Conservation (phyloP, 2,329 filamentous ascomycete species). For the Hymenoscyphus occultus region DNA sequence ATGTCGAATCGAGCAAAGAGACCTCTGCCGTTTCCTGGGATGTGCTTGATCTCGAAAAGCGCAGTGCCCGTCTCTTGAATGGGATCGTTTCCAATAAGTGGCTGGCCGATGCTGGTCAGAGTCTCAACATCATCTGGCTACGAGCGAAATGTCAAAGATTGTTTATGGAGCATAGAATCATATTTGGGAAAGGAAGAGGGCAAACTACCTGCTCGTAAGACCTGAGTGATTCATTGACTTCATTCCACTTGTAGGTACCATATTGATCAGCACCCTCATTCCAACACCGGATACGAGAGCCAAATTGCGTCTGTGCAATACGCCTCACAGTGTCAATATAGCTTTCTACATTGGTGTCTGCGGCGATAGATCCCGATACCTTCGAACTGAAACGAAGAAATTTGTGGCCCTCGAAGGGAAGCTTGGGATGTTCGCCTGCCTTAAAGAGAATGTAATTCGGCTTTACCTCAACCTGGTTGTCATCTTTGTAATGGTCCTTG, state of each 20-base stretch:
- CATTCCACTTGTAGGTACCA: too few species aligned
- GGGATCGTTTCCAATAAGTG: neutral
- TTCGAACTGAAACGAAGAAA: neutral
- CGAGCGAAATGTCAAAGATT: too few species aligned
- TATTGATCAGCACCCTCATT: too few species aligned
- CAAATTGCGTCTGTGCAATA: neutral
- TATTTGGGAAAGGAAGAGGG: too few species aligned
- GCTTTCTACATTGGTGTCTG: neutral
- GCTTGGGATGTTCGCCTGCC: neutral
- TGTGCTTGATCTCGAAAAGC: conserved; percentile 8
- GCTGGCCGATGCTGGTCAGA: neutral
- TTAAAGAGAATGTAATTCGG: neutral
- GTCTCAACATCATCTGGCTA: neutral
- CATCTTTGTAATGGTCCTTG: neutral
- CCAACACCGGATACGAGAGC: neutral
- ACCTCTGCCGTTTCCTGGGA: conserved; percentile 40
- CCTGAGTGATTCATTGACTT: too few species aligned
- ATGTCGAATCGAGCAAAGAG: conserved; percentile 40
- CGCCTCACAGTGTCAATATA: neutral
- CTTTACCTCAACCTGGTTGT: neutral
- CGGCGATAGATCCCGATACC: neutral
- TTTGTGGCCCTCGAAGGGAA: neutral
- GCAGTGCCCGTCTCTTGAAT: too few species aligned
- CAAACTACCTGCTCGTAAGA: too few species aligned
- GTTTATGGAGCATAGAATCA: too few species aligned